Conservation (phyloP, 1,284 basidiomycete genomes). For the Fistulina hepatica region DNA sequence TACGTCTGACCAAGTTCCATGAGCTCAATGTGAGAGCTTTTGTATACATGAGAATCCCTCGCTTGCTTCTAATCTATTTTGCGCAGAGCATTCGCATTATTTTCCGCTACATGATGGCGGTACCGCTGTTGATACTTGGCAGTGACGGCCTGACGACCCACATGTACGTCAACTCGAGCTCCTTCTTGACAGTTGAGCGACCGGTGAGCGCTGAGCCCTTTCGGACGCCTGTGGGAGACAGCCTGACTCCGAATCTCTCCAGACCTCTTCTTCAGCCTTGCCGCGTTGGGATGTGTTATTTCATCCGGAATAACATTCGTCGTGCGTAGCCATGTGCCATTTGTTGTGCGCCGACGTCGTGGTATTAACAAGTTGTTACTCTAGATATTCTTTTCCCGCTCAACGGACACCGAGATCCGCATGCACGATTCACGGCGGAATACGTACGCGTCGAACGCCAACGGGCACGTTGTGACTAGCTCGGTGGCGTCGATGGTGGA, state of each 20-base stretch:
- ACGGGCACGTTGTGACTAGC: no score
- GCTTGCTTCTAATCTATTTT: background rate
- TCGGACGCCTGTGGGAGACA: slow-evolving; percentile 1
- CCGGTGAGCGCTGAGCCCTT: no score
- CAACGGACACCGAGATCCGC: slow-evolving; percentile 14
- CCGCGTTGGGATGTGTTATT: slow-evolving; percentile 47
- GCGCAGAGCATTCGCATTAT: slow-evolving; percentile 52
- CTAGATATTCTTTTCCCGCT: slow-evolving; percentile 15
- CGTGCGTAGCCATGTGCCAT: slow-evolving; percentile 30
- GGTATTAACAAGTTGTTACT: background rate
- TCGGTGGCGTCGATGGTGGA: no score
- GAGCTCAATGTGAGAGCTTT: slow-evolving; percentile 57
- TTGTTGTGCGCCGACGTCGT: background rate
- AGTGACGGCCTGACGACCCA: slow-evolving; percentile 54
- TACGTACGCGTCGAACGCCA: no score
- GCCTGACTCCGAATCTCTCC: slow-evolving; percentile 1
- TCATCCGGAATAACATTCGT: slow-evolving; percentile 66
- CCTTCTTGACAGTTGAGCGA: slow-evolving; percentile 42
- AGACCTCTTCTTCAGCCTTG: slow-evolving; percentile 51
- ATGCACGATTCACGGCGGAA: no score
- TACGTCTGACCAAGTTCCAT: slow-evolving; percentile 64
- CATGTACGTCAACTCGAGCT: slow-evolving; percentile 50
- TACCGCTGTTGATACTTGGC: slow-evolving; percentile 53
- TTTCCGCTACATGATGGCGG: slow-evolving; percentile 57
- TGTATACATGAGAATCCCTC: background rate